Percentiles rank a stretch among this genome's conserved stretches.
phyloP scores from a whole-genome alignment of 805 yeast species.

The Kluyveromyces siamensis region DNA sequence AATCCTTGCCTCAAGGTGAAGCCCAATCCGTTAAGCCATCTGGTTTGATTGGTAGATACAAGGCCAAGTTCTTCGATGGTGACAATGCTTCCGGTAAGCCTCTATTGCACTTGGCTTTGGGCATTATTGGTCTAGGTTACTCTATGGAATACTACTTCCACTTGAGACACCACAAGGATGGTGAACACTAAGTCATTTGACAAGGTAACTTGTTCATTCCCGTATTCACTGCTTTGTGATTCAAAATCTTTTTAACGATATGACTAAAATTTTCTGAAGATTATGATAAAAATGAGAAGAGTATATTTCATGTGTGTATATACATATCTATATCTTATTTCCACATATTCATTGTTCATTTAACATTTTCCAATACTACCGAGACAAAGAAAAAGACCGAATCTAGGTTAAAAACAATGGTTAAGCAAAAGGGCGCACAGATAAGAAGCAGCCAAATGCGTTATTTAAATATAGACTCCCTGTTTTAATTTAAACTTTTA shows the following conservation, averaged over 20 bases:
- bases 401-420: too few species aligned
- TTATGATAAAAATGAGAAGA: background rate
- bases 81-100: conserved; percentile 81
- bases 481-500: too few species aligned
- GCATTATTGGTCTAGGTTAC: conserved; percentile 72
- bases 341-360: background rate
- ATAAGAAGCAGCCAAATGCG: too few species aligned
- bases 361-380: too few species aligned
- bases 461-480: background rate
- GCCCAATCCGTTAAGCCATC: conserved; percentile 68
- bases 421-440: too few species aligned
- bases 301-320: background rate
- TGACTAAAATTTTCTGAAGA: background rate
- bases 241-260: background rate
- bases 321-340: background rate
- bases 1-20: conserved; percentile 89
- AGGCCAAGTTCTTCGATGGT: conserved; percentile 77
- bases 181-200: conserved; percentile 26
- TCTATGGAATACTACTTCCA: conserved; percentile 91
- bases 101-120: conserved; percentile 63
- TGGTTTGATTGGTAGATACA: conserved; percentile 67
- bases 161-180: conserved; percentile 51
- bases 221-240: background rate
- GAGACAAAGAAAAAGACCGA: too few species aligned
- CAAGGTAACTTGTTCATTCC: background rate